Percentiles rank a stretch among this genome's conserved stretches.
Conservation (phyloP, 306 rosid species). For the Gleditsia sinensis region DNA sequence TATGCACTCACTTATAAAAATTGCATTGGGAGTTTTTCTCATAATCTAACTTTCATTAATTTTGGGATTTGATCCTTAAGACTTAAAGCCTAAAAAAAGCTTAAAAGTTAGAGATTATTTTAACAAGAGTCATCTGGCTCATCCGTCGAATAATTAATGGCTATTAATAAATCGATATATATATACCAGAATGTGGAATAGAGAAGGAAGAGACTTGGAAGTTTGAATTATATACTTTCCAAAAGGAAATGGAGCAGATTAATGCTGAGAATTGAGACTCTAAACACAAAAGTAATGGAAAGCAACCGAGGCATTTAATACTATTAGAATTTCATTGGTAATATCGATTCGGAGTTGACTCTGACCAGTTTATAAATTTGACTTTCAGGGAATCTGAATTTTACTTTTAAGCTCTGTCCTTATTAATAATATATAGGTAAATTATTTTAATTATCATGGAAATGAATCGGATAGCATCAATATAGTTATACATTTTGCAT, state of each 20-base stretch:
- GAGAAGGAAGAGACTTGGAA: background rate
- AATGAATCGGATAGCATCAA: constrained; percentile 30
- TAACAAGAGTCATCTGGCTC: background rate
- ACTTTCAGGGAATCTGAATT: constrained; percentile 39
- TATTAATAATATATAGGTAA: constrained; percentile 5
- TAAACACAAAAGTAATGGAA: constrained; percentile 13
- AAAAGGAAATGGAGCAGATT: background rate
- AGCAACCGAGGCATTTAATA: background rate
- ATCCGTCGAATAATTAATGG: background rate
- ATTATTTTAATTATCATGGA: background rate
- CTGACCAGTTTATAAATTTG: constrained; percentile 13
- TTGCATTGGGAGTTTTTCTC: background rate
- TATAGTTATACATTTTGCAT: background rate
- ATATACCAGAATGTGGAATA: background rate
- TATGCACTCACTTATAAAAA: background rate
- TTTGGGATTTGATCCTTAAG: background rate
- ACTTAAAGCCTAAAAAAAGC: background rate
- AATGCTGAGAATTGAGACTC: background rate
- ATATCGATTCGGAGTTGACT: constrained; percentile 56
- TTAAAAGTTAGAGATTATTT: background rate
- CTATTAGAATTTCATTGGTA: background rate
- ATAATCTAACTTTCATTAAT: background rate
- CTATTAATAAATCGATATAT: background rate
- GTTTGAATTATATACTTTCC: background rate
- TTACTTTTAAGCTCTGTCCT: constrained; percentile 10